Conservation (phyloP, 225 moss, liverwort and hornwort genomes). For the Rhytidiadelphus loreus region DNA sequence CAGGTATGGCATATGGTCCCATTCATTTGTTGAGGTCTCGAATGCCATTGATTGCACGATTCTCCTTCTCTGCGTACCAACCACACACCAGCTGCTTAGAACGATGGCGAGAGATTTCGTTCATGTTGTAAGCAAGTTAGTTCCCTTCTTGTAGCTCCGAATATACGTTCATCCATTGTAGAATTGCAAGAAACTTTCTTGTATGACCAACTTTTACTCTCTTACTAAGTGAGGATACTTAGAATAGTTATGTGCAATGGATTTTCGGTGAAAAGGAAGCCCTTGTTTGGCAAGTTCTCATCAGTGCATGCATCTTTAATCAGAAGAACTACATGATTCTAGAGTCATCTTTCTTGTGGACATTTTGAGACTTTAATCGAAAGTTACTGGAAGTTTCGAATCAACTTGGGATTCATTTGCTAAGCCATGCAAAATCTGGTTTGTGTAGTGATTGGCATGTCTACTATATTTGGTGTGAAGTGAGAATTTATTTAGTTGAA, state of each 20-base stretch:
- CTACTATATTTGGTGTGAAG: background rate
- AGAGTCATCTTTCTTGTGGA: background rate
- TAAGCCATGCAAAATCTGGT: background rate
- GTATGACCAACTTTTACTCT: background rate
- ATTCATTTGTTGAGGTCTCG: too few species aligned
- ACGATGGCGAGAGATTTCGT: background rate
- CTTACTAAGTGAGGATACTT: background rate
- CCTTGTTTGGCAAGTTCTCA: background rate
- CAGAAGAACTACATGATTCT: background rate
- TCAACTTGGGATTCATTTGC: background rate
- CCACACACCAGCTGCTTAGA: background rate
- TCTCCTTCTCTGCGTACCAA: background rate
- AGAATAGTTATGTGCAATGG: background rate
- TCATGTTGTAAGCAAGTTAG: too few species aligned
- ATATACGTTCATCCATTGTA: background rate
- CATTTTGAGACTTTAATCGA: too few species aligned
- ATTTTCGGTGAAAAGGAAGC: background rate
- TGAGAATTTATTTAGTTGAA: background rate
- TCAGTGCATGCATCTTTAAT: background rate
- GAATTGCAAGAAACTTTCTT: background rate
- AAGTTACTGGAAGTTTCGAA: background rate
- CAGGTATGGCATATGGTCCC: too few species aligned
- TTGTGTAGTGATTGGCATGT: background rate
- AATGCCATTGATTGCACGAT: background rate
- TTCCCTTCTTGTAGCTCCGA: too few species aligned